Base-by-base conservation (phyloP, 1,139 yeast species). In the Debaryomycetaceae sp. region DNA sequence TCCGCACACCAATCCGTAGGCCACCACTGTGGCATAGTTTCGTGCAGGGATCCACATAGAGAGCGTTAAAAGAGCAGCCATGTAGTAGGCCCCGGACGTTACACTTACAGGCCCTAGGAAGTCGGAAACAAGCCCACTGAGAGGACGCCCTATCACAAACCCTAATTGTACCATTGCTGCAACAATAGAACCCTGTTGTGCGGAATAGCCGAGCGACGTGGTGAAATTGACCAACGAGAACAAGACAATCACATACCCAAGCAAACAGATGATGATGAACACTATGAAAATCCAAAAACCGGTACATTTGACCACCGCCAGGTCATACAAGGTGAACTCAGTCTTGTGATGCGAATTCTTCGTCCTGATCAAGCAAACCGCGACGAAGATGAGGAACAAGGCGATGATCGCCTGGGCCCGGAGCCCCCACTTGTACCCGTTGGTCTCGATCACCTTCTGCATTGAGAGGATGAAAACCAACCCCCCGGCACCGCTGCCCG, bases 1-100 rank as follows among this genome's bases (percentile, higher is more conserved):
- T 1, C 63, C 63, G 24, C 46, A 42, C 4, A 58, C 27, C 7
- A 59, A 23, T 6, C 54, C 53, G 29, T 56, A 50, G 8, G 44
- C 45, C n/a, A 57, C 41, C 2, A 80, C 73, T 4, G 81, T 76
- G 2, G 81, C 81, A 50, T 63, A 75, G 52, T 76, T 78, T 41
- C 77, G 60, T 11, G 81, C 75, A 3, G 84, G 84, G 36, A 81
- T 71, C 87, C 87, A 83, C 78, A 82, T 77, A 2, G 81, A 83
- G 36, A 65, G 61, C 33, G 66, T 72, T 45, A 60, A 63, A 36
- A 67, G 61, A 40, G 79, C 79, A 44, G 69, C 63, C 24, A 65
- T 43, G 40, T 54, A 35, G 48, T 63, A 67, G 23, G 60, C 62
- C 1, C 72, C 68, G 3, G 67, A 51, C 6, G 74, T 49, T 11